phyloP scores from a whole-genome alignment of 1,284 basidiomycete genomes.

The Cutaneotrichosporon sp. region DNA sequence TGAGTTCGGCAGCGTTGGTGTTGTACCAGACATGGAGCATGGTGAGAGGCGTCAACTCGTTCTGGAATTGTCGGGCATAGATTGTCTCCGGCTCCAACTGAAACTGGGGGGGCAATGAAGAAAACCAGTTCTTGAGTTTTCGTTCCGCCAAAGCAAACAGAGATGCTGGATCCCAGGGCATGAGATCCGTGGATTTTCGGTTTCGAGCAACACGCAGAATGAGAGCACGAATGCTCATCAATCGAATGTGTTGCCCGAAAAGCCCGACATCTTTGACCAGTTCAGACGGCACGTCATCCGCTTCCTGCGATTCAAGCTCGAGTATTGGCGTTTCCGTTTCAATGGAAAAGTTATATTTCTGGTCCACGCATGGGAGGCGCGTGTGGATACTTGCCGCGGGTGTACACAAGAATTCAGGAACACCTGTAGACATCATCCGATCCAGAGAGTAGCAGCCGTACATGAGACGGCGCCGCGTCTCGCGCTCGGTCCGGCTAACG shows the following conservation, averaged over 20 bases:
- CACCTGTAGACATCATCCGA: conserved; percentile 23
- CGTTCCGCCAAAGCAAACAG: conserved; percentile 8
- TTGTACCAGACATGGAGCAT: conserved; percentile 27
- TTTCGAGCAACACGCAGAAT: conserved; percentile 13
- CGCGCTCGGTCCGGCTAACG: conserved; percentile 12
- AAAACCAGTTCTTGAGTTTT: conserved; percentile 14
- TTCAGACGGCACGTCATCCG: not conserved
- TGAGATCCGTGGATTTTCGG: conserved; percentile 10
- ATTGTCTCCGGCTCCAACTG: conserved; percentile 18
- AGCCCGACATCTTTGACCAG: conserved; percentile 14
- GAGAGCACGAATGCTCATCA: conserved; percentile 13
- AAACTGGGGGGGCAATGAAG: conserved; percentile 14
- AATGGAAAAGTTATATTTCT: conserved; percentile 11
- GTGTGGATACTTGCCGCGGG: conserved; percentile 5
- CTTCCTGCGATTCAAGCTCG: conserved; percentile 3
- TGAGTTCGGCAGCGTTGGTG: conserved; percentile 16
- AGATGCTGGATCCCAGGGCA: conserved; percentile 14
- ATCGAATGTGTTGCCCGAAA: conserved; percentile 15
- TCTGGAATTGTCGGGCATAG: conserved; percentile 18
- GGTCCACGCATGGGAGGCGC: conserved; percentile 17
- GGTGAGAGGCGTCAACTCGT: conserved; percentile 18
- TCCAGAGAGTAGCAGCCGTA: conserved; percentile 25
- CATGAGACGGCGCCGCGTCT: conserved; percentile 21
- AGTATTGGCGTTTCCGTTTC: conserved; percentile 9
- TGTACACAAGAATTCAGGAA: conserved; percentile 11